Evolutionary conservation across 768 basidiomycete genomes (phyloP), one percentile per base, ranked within the genome.

Genomic region (Mycena latifolia): DNA sequence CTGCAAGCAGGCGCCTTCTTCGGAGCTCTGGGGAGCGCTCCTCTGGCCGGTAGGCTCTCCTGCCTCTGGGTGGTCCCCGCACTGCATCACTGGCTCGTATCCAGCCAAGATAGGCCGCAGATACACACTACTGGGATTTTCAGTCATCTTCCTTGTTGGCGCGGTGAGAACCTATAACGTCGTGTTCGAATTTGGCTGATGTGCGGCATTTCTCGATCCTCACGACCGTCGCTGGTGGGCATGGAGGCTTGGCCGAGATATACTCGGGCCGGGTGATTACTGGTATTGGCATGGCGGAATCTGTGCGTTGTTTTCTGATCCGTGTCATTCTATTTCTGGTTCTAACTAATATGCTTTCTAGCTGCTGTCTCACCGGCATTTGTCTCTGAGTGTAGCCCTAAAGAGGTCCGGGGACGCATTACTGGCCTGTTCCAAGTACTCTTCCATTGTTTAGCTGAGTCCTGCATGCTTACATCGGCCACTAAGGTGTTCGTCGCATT

Each of bases 1-100:
- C 83, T 96, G 12, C 94, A 95, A 74, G 92, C 89, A 5, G 93
- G 93, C 14, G 92, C 93, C 0, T 95, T 95, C 84, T 95, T 95
- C 73, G 95, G 94, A 62, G 92, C 94, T 17, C 75, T 96, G 8
- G 85, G 85, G 12, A 90, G 89, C 69, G 90, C 91, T 1, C 90
- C 90, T 0, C 72, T 92, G 46, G 92, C 92, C 14, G 79, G 92
- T 92, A 63, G 54, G 82, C 78, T 28, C 12, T 33, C 33, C 28
- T 17, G n/a, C 29, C 41, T 50, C 50, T 29, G 28, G 39, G 1
- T 39, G 22, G 29, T 22, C 58, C 28, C 54, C 24, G 3, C 20
- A 5, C 11, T 22, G 18, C 20, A 22, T 5, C 3, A n/a, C 41
- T n/a, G n/a, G n/a, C n/a, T n/a, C n/a, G n/a, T n/a, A n/a, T 8